Evolutionary conservation across 352 stramenopile species (phyloP).

Genomic region (Phytophthora vignae): DNA sequence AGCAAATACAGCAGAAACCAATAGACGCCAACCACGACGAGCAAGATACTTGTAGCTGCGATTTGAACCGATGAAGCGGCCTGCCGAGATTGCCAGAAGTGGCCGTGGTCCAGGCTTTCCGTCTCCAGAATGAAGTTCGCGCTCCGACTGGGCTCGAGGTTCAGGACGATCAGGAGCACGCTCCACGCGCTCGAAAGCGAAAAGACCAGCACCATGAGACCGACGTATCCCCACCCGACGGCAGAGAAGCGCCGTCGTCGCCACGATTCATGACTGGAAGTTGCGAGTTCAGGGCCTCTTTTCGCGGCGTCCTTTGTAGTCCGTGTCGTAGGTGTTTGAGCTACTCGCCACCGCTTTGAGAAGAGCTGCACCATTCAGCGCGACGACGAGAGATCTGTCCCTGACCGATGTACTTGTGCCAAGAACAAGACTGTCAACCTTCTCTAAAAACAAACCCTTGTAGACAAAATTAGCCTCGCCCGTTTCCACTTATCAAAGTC

Average conservation of each 20-base stretch:
- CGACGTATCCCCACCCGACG: conserved; percentile 23
- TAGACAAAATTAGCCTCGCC: too few species aligned
- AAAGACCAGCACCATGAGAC: conserved; percentile 31
- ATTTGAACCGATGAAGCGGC: not conserved
- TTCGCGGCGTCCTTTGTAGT: conserved; percentile 4
- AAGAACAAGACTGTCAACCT: not conserved
- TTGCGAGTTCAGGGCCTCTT: not conserved
- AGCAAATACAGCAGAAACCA: conserved; percentile 33
- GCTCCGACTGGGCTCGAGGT: conserved; percentile 37
- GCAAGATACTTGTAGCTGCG: conserved; percentile 2
- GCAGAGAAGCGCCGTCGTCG: conserved; percentile 19
- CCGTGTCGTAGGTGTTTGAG: not conserved
- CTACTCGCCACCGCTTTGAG: not conserved
- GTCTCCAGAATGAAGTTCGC: conserved; percentile 51
- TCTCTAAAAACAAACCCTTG: conserved; percentile 9
- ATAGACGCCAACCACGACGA: conserved; percentile 23
- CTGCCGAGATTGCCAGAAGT: not conserved
- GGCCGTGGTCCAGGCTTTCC: conserved; percentile 37
- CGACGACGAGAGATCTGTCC: not conserved
- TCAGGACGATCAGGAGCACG: conserved; percentile 46
- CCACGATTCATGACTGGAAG: not conserved
- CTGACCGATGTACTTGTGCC: too few species aligned
- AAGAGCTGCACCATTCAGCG: not conserved
- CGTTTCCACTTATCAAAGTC: too few species aligned
- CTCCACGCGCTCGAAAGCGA: conserved; percentile 37